Evolutionary conservation across 352 stramenopile species (phyloP).

Genomic region (Phytopythium delawarense): DNA sequence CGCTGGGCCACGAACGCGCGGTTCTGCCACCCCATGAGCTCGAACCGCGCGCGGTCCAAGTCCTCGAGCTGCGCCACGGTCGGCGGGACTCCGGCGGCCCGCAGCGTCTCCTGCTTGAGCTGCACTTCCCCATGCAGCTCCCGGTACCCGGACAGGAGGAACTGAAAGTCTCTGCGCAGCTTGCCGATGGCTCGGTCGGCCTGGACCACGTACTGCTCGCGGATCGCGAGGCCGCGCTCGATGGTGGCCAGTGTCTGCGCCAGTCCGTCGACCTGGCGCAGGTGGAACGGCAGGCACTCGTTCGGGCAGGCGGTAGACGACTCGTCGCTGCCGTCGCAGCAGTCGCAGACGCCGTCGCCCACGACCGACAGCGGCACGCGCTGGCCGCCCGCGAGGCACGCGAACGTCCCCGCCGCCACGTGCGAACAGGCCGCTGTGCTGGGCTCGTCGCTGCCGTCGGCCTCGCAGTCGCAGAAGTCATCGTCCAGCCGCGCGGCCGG

Average conservation of each 20-base stretch:
- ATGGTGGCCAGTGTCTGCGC: slow-evolving; percentile 19
- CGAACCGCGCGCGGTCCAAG: slow-evolving; percentile 8
- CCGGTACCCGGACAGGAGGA: slow-evolving; percentile 5
- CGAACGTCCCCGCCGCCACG: slow-evolving; percentile 28
- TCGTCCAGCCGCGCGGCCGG: slow-evolving; percentile 74
- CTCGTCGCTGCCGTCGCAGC: slow-evolving; percentile 96
- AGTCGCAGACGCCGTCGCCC: slow-evolving; percentile 96
- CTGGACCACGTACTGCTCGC: slow-evolving; percentile 19
- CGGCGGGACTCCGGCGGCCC: slow-evolving; percentile 9
- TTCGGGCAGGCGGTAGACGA: slow-evolving; percentile 24
- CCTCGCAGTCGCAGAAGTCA: slow-evolving; percentile 91
- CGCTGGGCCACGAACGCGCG: slow-evolving; percentile 45
- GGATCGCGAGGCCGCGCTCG: slow-evolving; percentile 13
- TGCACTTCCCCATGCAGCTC: slow-evolving; percentile 26
- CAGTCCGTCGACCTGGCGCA: slow-evolving; percentile 15
- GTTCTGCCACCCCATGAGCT: slow-evolving; percentile 45
- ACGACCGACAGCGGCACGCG: slow-evolving; percentile 59
- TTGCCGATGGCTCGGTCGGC: slow-evolving; percentile 23
- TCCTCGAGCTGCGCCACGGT: slow-evolving; percentile 40
- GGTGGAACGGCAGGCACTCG: slow-evolving; percentile 28
- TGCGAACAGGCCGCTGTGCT: slow-evolving; percentile 74
- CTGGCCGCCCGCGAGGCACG: slow-evolving; percentile 29
- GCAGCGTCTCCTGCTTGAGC: slow-evolving; percentile 22
- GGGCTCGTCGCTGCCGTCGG: slow-evolving; percentile 89
- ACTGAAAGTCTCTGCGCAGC: slow-evolving; percentile 25